Evolutionary conservation across 371 early-diverging fungal genomes (phyloP), one percentile per base, ranked within the genome.

Genomic region (Zancudomyces culisetae): DNA sequence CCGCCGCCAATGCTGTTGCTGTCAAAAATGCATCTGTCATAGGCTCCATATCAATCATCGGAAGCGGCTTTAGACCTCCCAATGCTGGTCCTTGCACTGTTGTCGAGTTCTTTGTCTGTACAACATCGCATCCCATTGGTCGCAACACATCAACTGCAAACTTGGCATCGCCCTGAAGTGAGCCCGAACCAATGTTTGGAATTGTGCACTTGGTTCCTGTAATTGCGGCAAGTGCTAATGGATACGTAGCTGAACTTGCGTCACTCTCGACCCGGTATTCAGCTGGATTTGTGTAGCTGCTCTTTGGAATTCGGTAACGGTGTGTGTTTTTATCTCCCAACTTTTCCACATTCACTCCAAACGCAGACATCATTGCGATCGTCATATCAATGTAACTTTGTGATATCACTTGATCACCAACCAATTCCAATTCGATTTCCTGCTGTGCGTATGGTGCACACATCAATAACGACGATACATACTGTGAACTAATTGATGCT

Each of bases 381-480:
- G 97, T 96, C 95, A 96, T 94, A 64, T 96, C 95, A 59, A 96
- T 96, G 67, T 96, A 96, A 13, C 86, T 90, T 62, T 91, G 90
- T 29, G 91, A 90, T 46, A 96, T 86, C n/a, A 94, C 93, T 52
- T 87, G 80, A 42, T 85, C 93, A 50, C 93, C 95, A 1, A 79
- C 76, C 45, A 96, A 69, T 30, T 75, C 82, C 46, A 96, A 71
- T 19, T 80, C 82, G 18, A 93, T 86, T 0, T 81, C 75, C 42
- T 63, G 59, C 40, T 61, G 65, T 6, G 95, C 93, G 62, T 93
- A 94, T 0, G 97, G 97, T 1, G 95, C 95, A 43, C 90, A 86
- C 49, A 97, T 70, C 28, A 97, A 75, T 46, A 97, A 89, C 26
- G 92, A 87, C 15, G 92, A 90, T 22, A 97, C 97, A 59, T 97